Evolutionary conservation across 1,139 yeast genomes (phyloP).

Genomic region (Groenewaldozyma auringiensis): DNA sequence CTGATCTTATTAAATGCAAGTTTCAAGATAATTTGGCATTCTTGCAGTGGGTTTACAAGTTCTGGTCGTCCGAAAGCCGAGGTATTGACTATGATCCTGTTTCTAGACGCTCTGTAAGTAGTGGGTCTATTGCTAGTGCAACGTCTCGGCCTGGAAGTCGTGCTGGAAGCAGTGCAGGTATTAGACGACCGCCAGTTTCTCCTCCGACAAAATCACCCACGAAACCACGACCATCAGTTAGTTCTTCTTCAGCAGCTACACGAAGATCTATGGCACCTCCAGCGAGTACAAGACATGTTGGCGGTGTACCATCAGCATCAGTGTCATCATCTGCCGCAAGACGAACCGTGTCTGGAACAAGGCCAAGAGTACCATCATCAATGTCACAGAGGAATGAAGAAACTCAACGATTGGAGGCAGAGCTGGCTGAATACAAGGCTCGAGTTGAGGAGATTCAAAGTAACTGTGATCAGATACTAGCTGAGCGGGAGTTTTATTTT

Average conservation of each 20-base stretch:
- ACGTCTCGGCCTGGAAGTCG: conserved; percentile 8
- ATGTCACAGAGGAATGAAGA: conserved; percentile 17
- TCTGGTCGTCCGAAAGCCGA: conserved; percentile 71
- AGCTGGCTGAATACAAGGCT: conserved; percentile 37
- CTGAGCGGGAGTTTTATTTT: conserved; percentile 83
- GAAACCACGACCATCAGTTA: conserved; percentile 17
- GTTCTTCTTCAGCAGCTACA: conserved; percentile 18
- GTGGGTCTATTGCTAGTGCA: conserved; percentile 5
- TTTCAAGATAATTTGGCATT: conserved; percentile 92
- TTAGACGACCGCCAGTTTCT: conserved; percentile 2
- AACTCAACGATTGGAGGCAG: conserved; percentile 33
- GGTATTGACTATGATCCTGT: conserved; percentile 64
- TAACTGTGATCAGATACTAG: conserved; percentile 30
- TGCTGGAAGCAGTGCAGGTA: conserved; percentile 3
- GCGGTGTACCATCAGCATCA: conserved; percentile 13
- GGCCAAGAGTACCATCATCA: conserved; percentile 2
- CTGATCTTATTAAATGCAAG: conserved; percentile 72
- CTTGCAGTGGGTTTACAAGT: conserved; percentile 82
- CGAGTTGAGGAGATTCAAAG: conserved; percentile 35
- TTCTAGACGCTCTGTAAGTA: conserved; percentile 35
- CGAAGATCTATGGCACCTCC: conserved; percentile 12
- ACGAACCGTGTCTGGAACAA: conserved; percentile 6
- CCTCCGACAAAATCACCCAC: conserved; percentile 8
- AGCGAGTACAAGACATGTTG: too few species aligned
- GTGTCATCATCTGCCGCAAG: conserved; percentile 9